phyloP scores from a whole-genome alignment of 345 rosid genomes.

The Moringa oleifera region DNA sequence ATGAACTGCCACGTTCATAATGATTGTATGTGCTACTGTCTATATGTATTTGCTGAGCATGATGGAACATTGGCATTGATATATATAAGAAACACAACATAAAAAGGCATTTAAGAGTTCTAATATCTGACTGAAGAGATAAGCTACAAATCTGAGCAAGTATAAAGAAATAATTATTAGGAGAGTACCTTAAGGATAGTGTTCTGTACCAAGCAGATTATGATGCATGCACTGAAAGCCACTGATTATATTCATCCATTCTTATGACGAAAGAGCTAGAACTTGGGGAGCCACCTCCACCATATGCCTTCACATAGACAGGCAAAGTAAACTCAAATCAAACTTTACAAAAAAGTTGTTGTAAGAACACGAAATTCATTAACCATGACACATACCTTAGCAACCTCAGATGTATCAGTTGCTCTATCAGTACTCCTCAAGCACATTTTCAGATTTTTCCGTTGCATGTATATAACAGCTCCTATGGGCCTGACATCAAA shows the following conservation, averaged over 20 bases:
- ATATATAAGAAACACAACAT: too few relatives aligned
- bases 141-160: background rate
- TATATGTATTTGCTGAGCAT: background rate
- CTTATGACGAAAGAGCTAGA: conserved; percentile 87
- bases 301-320: conserved; percentile 61
- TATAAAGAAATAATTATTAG: background rate
- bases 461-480: conserved; percentile 67
- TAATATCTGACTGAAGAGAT: background rate
- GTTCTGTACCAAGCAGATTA: conserved; percentile 12
- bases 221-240: conserved; percentile 38
- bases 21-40: too few relatives aligned
- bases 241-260: conserved; percentile 81
- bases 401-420: conserved; percentile 75
- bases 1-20: too few relatives aligned
- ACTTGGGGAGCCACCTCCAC: conserved; percentile 66
- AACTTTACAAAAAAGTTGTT: background rate
- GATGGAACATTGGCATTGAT: too few relatives aligned
- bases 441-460: conserved; percentile 80
- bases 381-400: conserved; percentile 47
- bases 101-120: background rate
- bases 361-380: background rate
- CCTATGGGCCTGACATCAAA: conserved; percentile 65
- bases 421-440: conserved; percentile 61
- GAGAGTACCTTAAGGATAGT: background rate
- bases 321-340: background rate